Percentiles rank a stretch among this genome's conserved stretches.
These are phyloP conservation scores for Camelina neglecta DNA, from an alignment of 345 rosid genomes.

Conservation along the genomic window DNA sequence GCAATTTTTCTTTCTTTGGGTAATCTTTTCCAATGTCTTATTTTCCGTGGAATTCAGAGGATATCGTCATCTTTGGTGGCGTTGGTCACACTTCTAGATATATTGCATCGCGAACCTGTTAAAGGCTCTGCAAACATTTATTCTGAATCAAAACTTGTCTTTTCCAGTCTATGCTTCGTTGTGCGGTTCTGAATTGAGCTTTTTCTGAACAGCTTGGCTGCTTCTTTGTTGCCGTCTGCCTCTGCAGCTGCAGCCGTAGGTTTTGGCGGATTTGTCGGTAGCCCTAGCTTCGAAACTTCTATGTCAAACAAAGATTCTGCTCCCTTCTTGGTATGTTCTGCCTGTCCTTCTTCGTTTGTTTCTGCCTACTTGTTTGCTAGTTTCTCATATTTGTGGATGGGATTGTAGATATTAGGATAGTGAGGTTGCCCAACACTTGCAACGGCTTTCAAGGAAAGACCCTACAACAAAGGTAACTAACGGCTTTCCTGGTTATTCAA, in stretches of 20 bases:
- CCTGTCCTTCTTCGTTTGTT: neutral
- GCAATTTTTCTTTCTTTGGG: too few species aligned
- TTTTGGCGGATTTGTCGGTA: conserved; percentile 72
- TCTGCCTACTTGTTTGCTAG: neutral
- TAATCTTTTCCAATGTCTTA: too few species aligned
- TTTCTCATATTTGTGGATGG: conserved; percentile 30
- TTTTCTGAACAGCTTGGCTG: conserved; percentile 63
- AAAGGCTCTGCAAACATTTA: too few species aligned
- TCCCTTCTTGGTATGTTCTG: conserved; percentile 50
- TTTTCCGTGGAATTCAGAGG: too few species aligned
- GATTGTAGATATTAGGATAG: conserved; percentile 72
- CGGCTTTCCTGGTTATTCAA: neutral
- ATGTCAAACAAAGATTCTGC: conserved; percentile 53
- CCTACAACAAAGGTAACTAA: conserved; percentile 80
- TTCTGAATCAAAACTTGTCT: too few species aligned
- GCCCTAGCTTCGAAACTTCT: conserved; percentile 55
- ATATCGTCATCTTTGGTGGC: too few species aligned
- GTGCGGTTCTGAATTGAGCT: too few species aligned
- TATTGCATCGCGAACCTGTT: too few species aligned
- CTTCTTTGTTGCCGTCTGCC: conserved; percentile 69
- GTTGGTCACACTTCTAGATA: too few species aligned
- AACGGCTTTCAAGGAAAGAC: conserved; percentile 84
- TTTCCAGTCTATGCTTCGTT: too few species aligned
- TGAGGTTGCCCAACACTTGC: conserved; percentile 84
- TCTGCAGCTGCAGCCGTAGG: conserved; percentile 67